Conservation (phyloP, 352 stramenopile genomes). For the Globisporangium splendens region DNA sequence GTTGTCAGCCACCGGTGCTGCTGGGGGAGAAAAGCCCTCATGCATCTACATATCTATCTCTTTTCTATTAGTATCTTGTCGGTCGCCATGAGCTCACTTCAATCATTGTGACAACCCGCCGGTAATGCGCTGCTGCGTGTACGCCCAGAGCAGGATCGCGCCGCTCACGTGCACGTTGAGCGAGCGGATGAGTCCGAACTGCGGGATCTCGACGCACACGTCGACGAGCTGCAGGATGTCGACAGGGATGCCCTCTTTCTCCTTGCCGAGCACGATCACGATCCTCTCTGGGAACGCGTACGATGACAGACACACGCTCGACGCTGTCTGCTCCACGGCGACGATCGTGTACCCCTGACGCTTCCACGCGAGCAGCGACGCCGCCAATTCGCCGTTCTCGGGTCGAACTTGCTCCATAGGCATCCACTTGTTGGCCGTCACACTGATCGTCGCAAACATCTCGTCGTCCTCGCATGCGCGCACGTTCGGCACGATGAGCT, state of each 20-base stretch:
- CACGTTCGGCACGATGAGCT: constrained; percentile 88
- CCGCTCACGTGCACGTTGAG: constrained; percentile 98
- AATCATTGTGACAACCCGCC: no score
- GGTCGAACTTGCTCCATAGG: constrained; percentile 88
- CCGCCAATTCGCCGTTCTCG: constrained; percentile 30
- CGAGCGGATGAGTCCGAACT: constrained; percentile 95
- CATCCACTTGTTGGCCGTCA: constrained; percentile 94
- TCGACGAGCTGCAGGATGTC: constrained; percentile 95
- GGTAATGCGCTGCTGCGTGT: constrained; percentile 87
- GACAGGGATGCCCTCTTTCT: constrained; percentile 96
- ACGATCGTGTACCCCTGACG: constrained; percentile 90
- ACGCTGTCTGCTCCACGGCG: constrained; percentile 93
- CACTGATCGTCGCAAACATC: constrained; percentile 89
- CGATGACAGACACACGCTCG: constrained; percentile 80
- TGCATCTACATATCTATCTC: no score
- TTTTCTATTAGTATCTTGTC: no score
- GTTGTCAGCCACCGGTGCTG: no score
- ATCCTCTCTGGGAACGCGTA: constrained; percentile 88
- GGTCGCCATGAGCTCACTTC: no score
- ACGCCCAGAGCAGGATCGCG: constrained; percentile 95
- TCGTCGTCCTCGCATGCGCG: constrained; percentile 87
- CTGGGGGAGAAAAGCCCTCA: no score
- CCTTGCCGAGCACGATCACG: constrained; percentile 94
- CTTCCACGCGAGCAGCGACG: constrained; percentile 63
- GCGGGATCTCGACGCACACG: constrained; percentile 96